Conservation (phyloP, 1,284 basidiomycete genomes). For the Abortiporus biennis region DNA sequence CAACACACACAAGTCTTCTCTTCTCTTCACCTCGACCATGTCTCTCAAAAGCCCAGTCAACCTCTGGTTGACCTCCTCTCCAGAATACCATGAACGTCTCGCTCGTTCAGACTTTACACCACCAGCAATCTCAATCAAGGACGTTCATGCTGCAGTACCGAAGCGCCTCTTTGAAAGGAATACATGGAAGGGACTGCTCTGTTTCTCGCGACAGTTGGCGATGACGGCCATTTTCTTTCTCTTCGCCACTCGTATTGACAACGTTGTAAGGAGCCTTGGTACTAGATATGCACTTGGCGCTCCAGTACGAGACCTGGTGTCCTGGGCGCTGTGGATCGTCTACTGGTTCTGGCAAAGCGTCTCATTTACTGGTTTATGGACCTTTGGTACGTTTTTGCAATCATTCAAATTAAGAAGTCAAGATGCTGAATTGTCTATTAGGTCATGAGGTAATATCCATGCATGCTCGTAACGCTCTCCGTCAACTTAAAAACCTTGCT, state of each 20-base stretch:
- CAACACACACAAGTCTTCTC: no score
- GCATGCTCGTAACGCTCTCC: neutral
- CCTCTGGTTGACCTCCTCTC: constrained; percentile 9
- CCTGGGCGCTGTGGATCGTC: constrained; percentile 15
- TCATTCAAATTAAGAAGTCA: neutral
- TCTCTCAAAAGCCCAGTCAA: no score
- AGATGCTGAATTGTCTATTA: neutral
- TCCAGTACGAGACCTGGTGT: constrained; percentile 1
- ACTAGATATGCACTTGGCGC: no score
- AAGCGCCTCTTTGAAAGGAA: constrained; percentile 51
- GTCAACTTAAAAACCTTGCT: neutral
- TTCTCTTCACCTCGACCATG: no score
- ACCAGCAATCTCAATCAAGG: constrained; percentile 35
- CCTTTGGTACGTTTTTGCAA: constrained; percentile 16
- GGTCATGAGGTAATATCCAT: constrained; percentile 20
- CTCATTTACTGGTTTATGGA: constrained; percentile 22
- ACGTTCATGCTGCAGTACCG: constrained; percentile 40
- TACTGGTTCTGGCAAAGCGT: constrained; percentile 27
- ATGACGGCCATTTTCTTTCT: constrained; percentile 18
- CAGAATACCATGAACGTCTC: constrained; percentile 20
- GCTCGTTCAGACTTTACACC: constrained; percentile 24
- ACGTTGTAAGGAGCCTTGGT: constrained; percentile 1
- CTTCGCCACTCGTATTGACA: constrained; percentile 19
- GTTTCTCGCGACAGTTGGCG: constrained; percentile 32
- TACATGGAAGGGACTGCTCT: constrained; percentile 28